Percentiles rank a stretch among this genome's conserved stretches.
Evolutionary conservation across 2,329 filamentous ascomycete species (phyloP).

Genomic region (Chaetomium olivaceum): DNA sequence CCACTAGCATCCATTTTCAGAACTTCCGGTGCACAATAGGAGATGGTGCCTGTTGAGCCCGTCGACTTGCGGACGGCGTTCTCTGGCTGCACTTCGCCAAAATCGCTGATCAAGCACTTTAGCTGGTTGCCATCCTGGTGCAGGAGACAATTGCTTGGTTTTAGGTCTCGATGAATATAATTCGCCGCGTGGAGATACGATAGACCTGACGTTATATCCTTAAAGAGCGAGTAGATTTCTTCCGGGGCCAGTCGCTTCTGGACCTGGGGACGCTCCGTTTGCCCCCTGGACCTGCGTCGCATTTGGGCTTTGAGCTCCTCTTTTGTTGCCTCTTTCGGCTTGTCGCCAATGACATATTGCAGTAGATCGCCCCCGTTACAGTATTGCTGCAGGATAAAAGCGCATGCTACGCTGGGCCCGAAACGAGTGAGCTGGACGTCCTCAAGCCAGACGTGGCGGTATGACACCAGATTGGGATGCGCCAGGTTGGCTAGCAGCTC

Average conservation of each 20-base stretch:
- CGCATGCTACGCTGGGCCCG: constrained; percentile 87
- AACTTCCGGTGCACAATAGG: constrained; percentile 95
- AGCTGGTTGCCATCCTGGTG: constrained; percentile 72
- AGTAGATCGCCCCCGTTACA: constrained; percentile 93
- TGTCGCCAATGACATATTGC: constrained; percentile 75
- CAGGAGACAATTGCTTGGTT: constrained; percentile 91
- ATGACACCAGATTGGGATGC: constrained; percentile 93
- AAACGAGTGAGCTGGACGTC: constrained; percentile 82
- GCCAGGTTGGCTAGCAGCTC: constrained; percentile 88
- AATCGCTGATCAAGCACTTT: constrained; percentile 90
- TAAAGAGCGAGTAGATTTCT: constrained; percentile 95
- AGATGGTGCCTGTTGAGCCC: constrained; percentile 92
- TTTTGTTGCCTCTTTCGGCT: constrained; percentile 65
- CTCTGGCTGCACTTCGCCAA: constrained; percentile 91
- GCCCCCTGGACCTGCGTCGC: constrained; percentile 77
- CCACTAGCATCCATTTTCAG: constrained; percentile 69
- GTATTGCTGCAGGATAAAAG: constrained; percentile 96
- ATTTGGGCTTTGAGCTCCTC: constrained; percentile 88
- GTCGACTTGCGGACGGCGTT: constrained; percentile 82
- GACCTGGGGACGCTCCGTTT: constrained; percentile 60
- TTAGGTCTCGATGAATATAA: constrained; percentile 94
- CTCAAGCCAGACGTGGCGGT: constrained; percentile 96
- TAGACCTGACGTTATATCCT: constrained; percentile 88
- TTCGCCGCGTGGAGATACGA: constrained; percentile 87
- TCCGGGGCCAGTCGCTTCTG: constrained; percentile 66